Percentiles rank a stretch among this genome's conserved stretches.
Evolutionary conservation across 2,329 filamentous ascomycete genomes (phyloP).

Genomic region (Xylariales sp.): DNA sequence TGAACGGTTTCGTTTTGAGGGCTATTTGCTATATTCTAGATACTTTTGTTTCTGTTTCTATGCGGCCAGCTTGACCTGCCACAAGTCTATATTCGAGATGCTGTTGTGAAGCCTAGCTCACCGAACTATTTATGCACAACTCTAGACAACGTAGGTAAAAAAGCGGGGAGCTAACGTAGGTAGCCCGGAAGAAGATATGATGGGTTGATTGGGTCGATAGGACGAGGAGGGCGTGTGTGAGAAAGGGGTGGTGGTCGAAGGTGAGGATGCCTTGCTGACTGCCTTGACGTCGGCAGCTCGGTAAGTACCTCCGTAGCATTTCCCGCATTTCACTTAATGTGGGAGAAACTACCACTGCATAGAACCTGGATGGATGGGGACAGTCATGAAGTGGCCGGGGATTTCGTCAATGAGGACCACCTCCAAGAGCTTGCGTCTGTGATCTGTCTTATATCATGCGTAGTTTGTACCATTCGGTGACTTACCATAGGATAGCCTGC

Average conservation of each 20-base stretch:
- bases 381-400: neutral
- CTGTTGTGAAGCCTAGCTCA: neutral
- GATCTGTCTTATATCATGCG: neutral
- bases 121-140: neutral
- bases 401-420: neutral
- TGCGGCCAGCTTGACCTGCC: too few relatives aligned
- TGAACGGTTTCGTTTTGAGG: too few relatives aligned
- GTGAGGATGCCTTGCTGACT: slow-evolving; percentile 17
- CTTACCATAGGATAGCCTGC: neutral
- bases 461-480: neutral
- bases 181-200: neutral
- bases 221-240: neutral
- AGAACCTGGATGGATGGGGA: neutral
- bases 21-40: too few relatives aligned
- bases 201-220: neutral
- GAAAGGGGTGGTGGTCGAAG: neutral
- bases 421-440: too few relatives aligned
- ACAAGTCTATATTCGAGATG: neutral
- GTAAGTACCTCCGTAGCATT: neutral
- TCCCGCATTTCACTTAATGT: neutral
- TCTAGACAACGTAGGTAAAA: neutral
- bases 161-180: slow-evolving; percentile 17
- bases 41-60: too few relatives aligned
- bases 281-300: slow-evolving; percentile 23
- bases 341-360: neutral